phyloP scores from a whole-genome alignment of 169 alveolate species.

The Cryptosporidium sp. region DNA sequence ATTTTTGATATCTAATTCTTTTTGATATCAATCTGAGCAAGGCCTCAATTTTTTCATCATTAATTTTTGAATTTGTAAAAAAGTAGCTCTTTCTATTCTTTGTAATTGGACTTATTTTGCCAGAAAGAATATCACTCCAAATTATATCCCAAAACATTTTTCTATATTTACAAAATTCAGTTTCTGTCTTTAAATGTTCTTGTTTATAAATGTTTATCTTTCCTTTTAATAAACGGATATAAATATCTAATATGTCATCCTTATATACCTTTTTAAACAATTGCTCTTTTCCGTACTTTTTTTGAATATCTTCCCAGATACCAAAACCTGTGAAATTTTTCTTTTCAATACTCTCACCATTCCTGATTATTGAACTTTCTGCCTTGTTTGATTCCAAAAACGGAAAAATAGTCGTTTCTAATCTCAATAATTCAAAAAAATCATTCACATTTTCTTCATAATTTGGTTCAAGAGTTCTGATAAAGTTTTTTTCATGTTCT shows the following conservation, averaged over 20 bases:
- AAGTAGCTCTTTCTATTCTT: slow-evolving; percentile 39
- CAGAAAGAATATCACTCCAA: slow-evolving; percentile 31
- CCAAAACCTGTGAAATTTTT: not conserved
- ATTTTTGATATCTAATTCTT: slow-evolving; percentile 1
- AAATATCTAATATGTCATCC: slow-evolving; percentile 37
- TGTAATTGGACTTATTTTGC: slow-evolving; percentile 52
- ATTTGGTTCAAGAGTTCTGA: not conserved
- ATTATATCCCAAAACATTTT: slow-evolving; percentile 52
- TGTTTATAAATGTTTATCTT: not conserved
- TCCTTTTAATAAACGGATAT: slow-evolving; percentile 15
- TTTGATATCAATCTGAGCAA: not conserved
- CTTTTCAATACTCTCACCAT: not conserved
- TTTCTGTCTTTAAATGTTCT: not conserved
- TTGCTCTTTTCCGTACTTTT: not conserved
- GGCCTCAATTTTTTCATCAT: not conserved
- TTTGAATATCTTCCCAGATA: slow-evolving; percentile 39
- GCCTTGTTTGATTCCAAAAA: not conserved
- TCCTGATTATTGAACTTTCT: not conserved
- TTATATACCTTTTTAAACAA: slow-evolving; percentile 14
- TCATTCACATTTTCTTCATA: not conserved
- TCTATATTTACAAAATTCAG: slow-evolving; percentile 12
- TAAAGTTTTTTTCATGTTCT: slow-evolving; percentile 17
- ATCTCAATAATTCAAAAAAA: slow-evolving; percentile 10
- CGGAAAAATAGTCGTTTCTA: slow-evolving; percentile 21
- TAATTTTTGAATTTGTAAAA: slow-evolving; percentile 7